A percentile compares a stretch with the other conserved stretches of the same genome.
Conservation (phyloP, 2,329 filamentous ascomycete species). For the Ophiostoma sp. region DNA sequence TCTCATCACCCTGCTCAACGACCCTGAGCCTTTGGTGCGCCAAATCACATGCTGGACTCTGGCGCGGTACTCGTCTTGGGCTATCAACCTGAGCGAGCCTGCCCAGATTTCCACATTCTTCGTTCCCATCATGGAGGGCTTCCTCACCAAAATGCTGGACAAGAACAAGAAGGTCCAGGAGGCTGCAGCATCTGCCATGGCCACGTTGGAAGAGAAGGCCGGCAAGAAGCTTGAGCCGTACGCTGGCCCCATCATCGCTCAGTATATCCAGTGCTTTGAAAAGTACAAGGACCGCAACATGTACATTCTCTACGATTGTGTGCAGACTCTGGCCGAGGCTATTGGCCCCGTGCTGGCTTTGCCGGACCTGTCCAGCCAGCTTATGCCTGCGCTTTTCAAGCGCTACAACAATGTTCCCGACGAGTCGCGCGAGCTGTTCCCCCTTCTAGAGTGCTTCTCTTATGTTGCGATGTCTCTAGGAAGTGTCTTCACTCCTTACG, state of each 20-base stretch:
- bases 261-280: slow-evolving; percentile 86
- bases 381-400: slow-evolving; percentile 89
- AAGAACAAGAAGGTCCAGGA: slow-evolving; percentile 97
- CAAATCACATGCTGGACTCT: slow-evolving; percentile 98
- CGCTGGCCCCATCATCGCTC: slow-evolving; percentile 80
- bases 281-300: slow-evolving; percentile 99
- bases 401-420: slow-evolving; percentile 84
- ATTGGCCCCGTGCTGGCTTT: slow-evolving; percentile 76
- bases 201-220: slow-evolving; percentile 90
- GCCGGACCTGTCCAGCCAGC: slow-evolving; percentile 70
- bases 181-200: slow-evolving; percentile 90
- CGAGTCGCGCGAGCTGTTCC: slow-evolving; percentile 88
- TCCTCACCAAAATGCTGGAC: slow-evolving; percentile 90
- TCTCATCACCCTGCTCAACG: slow-evolving; percentile 76
- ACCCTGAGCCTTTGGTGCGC: slow-evolving; percentile 81
- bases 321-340: slow-evolving; percentile 91
- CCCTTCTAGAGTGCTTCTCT: slow-evolving; percentile 89
- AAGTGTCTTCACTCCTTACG: slow-evolving; percentile 75
- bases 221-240: slow-evolving; percentile 76
- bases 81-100: slow-evolving; percentile 64
- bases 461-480: slow-evolving; percentile 87
- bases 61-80: slow-evolving; percentile 89
- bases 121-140: slow-evolving; percentile 94
- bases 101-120: slow-evolving; percentile 72
- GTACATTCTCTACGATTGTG: slow-evolving; percentile 97